Percentiles rank a stretch among this genome's conserved stretches.
Evolutionary conservation across 805 yeast genomes (phyloP).

Genomic region (Candida adriatica): DNA sequence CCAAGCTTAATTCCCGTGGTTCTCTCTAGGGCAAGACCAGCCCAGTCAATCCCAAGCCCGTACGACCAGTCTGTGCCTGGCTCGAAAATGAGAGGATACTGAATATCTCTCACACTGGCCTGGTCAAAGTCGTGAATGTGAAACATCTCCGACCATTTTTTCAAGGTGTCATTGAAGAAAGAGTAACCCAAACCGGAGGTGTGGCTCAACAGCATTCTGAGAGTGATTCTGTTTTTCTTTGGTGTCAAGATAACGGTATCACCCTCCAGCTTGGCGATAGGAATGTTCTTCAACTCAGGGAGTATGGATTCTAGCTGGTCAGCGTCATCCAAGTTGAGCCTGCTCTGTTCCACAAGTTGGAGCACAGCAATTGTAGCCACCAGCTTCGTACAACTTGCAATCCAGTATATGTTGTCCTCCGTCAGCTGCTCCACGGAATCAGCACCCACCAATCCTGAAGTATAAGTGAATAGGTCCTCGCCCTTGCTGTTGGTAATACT

Average conservation of each 20-base stretch:
- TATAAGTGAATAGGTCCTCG: slow-evolving; percentile 15
- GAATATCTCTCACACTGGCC: slow-evolving; percentile 9
- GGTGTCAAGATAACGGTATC: slow-evolving; percentile 19
- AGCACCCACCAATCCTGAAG: slow-evolving; percentile 15
- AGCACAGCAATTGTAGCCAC: slow-evolving; percentile 25
- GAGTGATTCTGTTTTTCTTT: slow-evolving; percentile 26
- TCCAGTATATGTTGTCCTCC: slow-evolving; percentile 23
- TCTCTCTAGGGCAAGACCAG: slow-evolving; percentile 27
- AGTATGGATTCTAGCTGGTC: slow-evolving; percentile 25
- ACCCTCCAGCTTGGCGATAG: slow-evolving; percentile 16
- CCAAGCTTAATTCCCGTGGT: slow-evolving; percentile 25
- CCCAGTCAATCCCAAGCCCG: slow-evolving; percentile 32
- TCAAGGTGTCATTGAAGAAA: slow-evolving; percentile 17
- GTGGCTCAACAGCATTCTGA: slow-evolving; percentile 30
- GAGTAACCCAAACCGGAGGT: slow-evolving; percentile 34
- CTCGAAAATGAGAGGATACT: slow-evolving; percentile 26
- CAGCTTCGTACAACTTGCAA: slow-evolving; percentile 28
- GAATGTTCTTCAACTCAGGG: slow-evolving; percentile 26
- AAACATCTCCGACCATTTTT: slow-evolving; percentile 18
- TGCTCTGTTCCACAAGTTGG: slow-evolving; percentile 29
- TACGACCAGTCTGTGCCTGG: slow-evolving; percentile 33
- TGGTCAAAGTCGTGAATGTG: slow-evolving; percentile 15
- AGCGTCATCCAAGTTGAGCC: slow-evolving; percentile 22
- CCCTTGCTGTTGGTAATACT: slow-evolving; percentile 5
- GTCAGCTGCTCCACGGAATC: slow-evolving; percentile 7